phyloP scores from a whole-genome alignment of 2,329 filamentous ascomycete species.

The Aspergillus piperis region DNA sequence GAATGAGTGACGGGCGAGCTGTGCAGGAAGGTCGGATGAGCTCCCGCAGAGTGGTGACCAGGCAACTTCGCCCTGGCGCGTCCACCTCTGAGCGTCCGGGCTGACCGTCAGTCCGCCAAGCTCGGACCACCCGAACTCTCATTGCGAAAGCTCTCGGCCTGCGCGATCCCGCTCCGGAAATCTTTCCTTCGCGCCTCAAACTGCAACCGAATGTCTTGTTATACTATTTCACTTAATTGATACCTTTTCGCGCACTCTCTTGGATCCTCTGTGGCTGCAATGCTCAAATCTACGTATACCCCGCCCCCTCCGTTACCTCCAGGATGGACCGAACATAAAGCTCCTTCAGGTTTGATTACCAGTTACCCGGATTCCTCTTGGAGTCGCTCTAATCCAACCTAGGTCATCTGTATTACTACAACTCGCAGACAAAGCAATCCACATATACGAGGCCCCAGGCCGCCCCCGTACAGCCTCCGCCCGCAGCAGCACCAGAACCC shows the following conservation, averaged over 20 bases:
- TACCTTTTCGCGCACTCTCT: background rate
- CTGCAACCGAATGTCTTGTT: background rate
- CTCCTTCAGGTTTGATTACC: conserved; percentile 64
- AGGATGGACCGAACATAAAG: conserved; percentile 92
- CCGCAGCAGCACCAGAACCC: conserved; percentile 46
- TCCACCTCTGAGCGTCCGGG: conserved; percentile 25
- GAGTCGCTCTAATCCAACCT: conserved; percentile 22
- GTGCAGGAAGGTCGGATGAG: conserved; percentile 33
- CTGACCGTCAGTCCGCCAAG: conserved; percentile 35
- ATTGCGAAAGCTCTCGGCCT: conserved; percentile 21
- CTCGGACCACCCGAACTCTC: conserved; percentile 36
- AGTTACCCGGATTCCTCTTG: conserved; percentile 8
- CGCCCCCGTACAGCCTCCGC: conserved; percentile 24
- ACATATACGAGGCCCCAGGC: conserved; percentile 77
- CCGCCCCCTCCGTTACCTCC: conserved; percentile 67
- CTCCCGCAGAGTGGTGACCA: conserved; percentile 32
- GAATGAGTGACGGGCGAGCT: conserved; percentile 21
- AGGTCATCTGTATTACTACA: conserved; percentile 88
- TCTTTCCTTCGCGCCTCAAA: background rate
- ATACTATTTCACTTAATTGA: background rate
- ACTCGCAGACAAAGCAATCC: conserved; percentile 77
- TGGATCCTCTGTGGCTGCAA: conserved; percentile 34
- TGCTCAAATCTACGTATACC: conserved; percentile 78
- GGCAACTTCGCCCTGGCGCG: conserved; percentile 44
- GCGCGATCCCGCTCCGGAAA: conserved; percentile 16